phyloP scores from a whole-genome alignment of 805 yeast species.

The Candida methanosorbosa region DNA sequence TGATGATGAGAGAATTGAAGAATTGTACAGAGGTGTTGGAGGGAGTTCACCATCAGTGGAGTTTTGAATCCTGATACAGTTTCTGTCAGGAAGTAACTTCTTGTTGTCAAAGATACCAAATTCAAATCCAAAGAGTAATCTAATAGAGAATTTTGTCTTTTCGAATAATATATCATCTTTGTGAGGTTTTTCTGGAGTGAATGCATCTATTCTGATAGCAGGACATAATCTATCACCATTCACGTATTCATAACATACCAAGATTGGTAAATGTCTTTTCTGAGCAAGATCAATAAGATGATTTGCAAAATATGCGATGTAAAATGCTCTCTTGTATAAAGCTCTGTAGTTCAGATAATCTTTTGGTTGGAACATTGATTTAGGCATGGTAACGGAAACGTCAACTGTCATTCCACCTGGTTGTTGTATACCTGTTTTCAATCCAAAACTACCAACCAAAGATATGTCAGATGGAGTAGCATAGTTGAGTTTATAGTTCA shows the following conservation, averaged over 20 bases:
- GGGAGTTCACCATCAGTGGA: slow-evolving; percentile 33
- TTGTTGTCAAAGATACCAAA: slow-evolving; percentile 61
- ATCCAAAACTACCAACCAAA: slow-evolving; percentile 82
- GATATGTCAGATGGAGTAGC: slow-evolving; percentile 65
- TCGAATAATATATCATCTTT: slow-evolving; percentile 47
- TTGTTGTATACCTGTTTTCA: slow-evolving; percentile 70
- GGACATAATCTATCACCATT: slow-evolving; percentile 79
- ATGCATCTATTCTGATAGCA: slow-evolving; percentile 53
- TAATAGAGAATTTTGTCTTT: slow-evolving; percentile 63
- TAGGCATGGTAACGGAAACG: slow-evolving; percentile 77
- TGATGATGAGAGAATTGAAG: slow-evolving; percentile 64
- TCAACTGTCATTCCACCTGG: slow-evolving; percentile 61
- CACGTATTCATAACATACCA: slow-evolving; percentile 52
- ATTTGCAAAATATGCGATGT: slow-evolving; percentile 70
- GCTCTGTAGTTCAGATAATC: slow-evolving; percentile 89
- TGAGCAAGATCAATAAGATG: slow-evolving; percentile 45
- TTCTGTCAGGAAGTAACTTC: slow-evolving; percentile 71
- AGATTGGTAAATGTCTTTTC: slow-evolving; percentile 51
- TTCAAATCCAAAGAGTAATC: slow-evolving; percentile 68
- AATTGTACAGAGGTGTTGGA: slow-evolving; percentile 84
- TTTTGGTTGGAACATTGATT: slow-evolving; percentile 64
- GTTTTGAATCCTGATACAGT: slow-evolving; percentile 66
- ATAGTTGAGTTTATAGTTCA: slow-evolving; percentile 66
- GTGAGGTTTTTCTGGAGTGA: slow-evolving; percentile 30
- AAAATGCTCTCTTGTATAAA: slow-evolving; percentile 82